Conservation (phyloP, 768 basidiomycete species). For the Gyrodon lividus region DNA sequence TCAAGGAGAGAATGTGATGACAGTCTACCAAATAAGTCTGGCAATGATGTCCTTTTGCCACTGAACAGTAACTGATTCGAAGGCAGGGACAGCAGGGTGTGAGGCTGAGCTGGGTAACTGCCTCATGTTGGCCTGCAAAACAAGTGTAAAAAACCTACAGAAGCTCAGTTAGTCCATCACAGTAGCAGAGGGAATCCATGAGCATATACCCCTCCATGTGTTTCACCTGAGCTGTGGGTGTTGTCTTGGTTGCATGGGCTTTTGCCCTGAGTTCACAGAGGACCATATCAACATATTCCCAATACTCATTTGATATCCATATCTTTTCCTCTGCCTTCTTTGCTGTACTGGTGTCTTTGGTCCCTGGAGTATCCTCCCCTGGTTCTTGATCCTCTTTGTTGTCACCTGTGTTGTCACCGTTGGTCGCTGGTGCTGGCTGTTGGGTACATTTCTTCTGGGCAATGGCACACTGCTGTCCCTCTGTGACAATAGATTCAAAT, state of each 20-base stretch:
- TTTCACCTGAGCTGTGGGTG: background rate
- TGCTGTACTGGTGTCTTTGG: too few species aligned
- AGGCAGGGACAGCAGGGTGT: background rate
- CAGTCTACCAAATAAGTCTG: constrained; percentile 4
- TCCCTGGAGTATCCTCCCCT: too few species aligned
- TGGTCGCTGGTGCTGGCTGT: background rate
- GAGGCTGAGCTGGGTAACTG: background rate
- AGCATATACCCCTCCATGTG: background rate
- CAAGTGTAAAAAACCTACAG: constrained; percentile 1
- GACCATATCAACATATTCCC: background rate
- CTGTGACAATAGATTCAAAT: constrained; percentile 1
- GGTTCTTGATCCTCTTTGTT: background rate
- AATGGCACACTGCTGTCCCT: background rate
- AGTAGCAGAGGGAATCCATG: background rate
- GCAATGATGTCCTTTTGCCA: constrained; percentile 6
- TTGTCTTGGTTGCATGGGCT: background rate
- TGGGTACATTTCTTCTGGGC: background rate
- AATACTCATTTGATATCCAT: constrained; percentile 1
- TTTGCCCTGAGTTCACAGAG: constrained; percentile 1
- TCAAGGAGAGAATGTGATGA: too few species aligned
- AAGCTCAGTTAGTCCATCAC: background rate
- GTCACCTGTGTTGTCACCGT: background rate
- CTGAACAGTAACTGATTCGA: background rate
- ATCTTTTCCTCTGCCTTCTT: background rate
- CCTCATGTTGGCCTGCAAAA: constrained; percentile 2